phyloP scores from a whole-genome alignment of 2,329 filamentous ascomycete species.

The Pseudocercospora musae region DNA sequence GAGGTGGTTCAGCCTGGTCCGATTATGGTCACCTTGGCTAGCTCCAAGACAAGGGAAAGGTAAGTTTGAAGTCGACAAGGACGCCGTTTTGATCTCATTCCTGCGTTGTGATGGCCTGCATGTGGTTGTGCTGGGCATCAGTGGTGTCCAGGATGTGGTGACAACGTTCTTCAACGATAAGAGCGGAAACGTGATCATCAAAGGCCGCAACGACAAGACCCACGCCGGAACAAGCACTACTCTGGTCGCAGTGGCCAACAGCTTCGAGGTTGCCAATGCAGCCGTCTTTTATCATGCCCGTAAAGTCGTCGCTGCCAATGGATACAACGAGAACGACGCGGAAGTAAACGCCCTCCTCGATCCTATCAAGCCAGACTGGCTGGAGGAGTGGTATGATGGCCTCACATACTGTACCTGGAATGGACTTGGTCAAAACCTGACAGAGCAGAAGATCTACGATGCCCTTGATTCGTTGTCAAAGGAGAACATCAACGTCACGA shows the following conservation, averaged over 20 bases:
- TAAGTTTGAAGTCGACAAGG: constrained; percentile 67
- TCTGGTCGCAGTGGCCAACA: constrained; percentile 67
- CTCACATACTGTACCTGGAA: constrained; percentile 98
- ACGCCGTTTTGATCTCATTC: constrained; percentile 76
- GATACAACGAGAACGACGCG: constrained; percentile 38
- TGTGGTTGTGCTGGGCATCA: constrained; percentile 74
- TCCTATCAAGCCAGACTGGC: constrained; percentile 60
- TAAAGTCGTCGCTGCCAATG: constrained; percentile 54
- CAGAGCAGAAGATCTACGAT: constrained; percentile 71
- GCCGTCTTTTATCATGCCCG: constrained; percentile 87
- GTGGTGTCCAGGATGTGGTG: constrained; percentile 67
- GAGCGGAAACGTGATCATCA: constrained; percentile 64
- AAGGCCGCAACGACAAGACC: constrained; percentile 67
- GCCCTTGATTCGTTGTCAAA: constrained; percentile 70
- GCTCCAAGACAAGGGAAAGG: constrained; percentile 78
- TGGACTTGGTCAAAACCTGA: constrained; percentile 77
- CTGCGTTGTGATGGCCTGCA: constrained; percentile 68
- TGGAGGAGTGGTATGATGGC: constrained; percentile 70
- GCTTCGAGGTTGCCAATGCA: constrained; percentile 72
- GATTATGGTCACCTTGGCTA: constrained; percentile 79
- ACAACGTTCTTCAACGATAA: constrained; percentile 65
- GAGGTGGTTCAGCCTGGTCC: constrained; percentile 79
- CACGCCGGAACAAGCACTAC: constrained; percentile 57
- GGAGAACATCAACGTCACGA: constrained; percentile 72
- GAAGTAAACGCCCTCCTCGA: constrained; percentile 49